These are phyloP conservation scores for Tylopilus orsonianus DNA, from an alignment of 1,284 basidiomycete genomes.

Conservation along the genomic window DNA sequence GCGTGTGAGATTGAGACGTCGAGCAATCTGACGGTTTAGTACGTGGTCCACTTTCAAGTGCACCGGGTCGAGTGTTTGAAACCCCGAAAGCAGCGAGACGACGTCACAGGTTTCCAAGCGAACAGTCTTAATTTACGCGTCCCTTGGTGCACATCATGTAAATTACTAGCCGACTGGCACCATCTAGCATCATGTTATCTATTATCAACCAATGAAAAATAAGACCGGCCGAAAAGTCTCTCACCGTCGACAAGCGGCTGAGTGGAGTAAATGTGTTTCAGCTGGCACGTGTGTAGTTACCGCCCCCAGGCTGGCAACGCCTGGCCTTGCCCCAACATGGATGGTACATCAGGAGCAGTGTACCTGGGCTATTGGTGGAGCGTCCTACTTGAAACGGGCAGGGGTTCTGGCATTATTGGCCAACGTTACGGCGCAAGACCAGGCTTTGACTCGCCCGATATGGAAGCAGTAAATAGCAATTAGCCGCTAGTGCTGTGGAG, in stretches of 20 bases:
- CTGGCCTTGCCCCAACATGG: not conserved
- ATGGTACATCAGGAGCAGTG: not conserved
- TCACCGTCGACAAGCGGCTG: conserved; percentile 9
- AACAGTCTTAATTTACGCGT: not conserved
- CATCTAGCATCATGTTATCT: not conserved
- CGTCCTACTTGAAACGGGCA: no score
- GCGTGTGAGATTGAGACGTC: not conserved
- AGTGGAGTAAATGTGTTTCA: conserved; percentile 28
- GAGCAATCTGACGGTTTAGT: not conserved
- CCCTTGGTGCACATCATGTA: not conserved
- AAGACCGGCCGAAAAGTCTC: not conserved
- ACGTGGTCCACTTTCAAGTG: not conserved
- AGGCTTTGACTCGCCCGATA: not conserved
- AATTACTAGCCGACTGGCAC: not conserved
- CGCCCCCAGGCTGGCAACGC: not conserved
- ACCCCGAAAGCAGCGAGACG: not conserved
- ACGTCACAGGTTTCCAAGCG: not conserved
- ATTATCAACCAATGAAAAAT: conserved; percentile 7
- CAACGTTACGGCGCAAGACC: not conserved
- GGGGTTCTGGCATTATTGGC: no score
- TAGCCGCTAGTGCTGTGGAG: conserved; percentile 13
- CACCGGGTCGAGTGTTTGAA: no score
- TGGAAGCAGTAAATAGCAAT: not conserved
- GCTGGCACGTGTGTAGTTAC: conserved; percentile 7
- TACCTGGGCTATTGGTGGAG: not conserved